phyloP scores from a whole-genome alignment of 1,284 basidiomycete genomes.

The Termitomyces sp. region DNA sequence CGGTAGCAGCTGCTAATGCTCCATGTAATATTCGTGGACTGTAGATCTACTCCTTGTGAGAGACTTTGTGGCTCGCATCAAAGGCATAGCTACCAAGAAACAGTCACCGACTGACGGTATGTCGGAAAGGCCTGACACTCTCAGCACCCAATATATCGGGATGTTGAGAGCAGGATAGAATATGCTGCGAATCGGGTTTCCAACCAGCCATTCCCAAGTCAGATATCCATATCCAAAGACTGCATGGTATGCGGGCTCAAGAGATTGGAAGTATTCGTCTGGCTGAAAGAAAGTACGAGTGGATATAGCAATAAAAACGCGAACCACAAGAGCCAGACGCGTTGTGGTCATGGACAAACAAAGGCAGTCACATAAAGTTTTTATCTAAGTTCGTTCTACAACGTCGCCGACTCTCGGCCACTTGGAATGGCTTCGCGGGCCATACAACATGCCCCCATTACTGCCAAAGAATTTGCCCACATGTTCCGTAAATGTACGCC shows the following conservation, averaged over 20 bases:
- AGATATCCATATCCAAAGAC: constrained; percentile 91
- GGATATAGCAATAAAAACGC: constrained; percentile 57
- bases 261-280: constrained; percentile 94
- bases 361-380: neutral
- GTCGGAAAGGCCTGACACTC: constrained; percentile 46
- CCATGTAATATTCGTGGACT: constrained; percentile 80
- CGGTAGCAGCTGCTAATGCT: constrained; percentile 74
- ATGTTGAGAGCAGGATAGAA: constrained; percentile 76
- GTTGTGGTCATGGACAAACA: constrained; percentile 13
- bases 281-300: constrained; percentile 94
- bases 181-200: constrained; percentile 66
- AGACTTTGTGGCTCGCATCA: neutral
- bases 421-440: constrained; percentile 7
- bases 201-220: constrained; percentile 93
- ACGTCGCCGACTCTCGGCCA: neutral
- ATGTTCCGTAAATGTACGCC: constrained; percentile 35
- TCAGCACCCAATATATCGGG: constrained; percentile 72
- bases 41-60: constrained; percentile 14
- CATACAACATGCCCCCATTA: constrained; percentile 27
- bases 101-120: constrained; percentile 29
- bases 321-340: constrained; percentile 35
- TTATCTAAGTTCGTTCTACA: neutral
- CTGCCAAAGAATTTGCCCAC: constrained; percentile 37
- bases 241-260: constrained; percentile 86
- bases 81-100: constrained; percentile 51